Conservation (phyloP, 2,329 filamentous ascomycete species). For the Plectosphaerella sp. region DNA sequence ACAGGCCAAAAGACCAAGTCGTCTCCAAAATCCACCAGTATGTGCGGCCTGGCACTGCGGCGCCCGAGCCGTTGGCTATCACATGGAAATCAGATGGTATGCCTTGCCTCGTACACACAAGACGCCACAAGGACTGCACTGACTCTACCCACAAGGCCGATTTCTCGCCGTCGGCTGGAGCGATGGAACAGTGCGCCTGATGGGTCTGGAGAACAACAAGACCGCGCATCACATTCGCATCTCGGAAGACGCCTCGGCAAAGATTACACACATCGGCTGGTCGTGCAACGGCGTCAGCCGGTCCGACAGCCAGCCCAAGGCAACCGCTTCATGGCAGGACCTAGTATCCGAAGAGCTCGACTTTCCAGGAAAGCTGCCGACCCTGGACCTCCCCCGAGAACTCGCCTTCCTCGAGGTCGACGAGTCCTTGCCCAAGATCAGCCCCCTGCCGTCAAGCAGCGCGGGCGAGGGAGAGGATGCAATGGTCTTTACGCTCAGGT, state of each 20-base stretch:
- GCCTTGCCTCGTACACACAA: slow-evolving; percentile 11
- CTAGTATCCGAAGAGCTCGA: slow-evolving; percentile 20
- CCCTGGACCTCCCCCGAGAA: slow-evolving; percentile 62
- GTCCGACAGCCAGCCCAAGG: slow-evolving; percentile 11
- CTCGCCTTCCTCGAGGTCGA: slow-evolving; percentile 74
- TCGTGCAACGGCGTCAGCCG: slow-evolving; percentile 36
- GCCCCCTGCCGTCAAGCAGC: slow-evolving; percentile 57
- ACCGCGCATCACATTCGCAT: slow-evolving; percentile 67
- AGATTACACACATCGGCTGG: slow-evolving; percentile 52
- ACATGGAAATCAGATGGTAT: slow-evolving; percentile 67
- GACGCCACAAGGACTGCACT: neutral
- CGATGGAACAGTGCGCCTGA: slow-evolving; percentile 71
- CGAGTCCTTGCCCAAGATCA: slow-evolving; percentile 70
- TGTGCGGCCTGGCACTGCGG: slow-evolving; percentile 31
- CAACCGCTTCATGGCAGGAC: slow-evolving; percentile 22
- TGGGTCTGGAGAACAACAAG: slow-evolving; percentile 78
- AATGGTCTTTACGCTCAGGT: slow-evolving; percentile 64
- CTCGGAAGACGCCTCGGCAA: slow-evolving; percentile 34
- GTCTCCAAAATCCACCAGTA: slow-evolving; percentile 49
- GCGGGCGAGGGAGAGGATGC: slow-evolving; percentile 56
- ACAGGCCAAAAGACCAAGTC: slow-evolving; percentile 70
- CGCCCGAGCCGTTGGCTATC: slow-evolving; percentile 41
- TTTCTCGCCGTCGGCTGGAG: slow-evolving; percentile 80
- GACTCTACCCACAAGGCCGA: slow-evolving; percentile 47
- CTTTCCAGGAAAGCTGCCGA: slow-evolving; percentile 15